Evolutionary conservation across 192 early-diverging fungal genomes (phyloP).

Genomic region (Backusella circina): DNA sequence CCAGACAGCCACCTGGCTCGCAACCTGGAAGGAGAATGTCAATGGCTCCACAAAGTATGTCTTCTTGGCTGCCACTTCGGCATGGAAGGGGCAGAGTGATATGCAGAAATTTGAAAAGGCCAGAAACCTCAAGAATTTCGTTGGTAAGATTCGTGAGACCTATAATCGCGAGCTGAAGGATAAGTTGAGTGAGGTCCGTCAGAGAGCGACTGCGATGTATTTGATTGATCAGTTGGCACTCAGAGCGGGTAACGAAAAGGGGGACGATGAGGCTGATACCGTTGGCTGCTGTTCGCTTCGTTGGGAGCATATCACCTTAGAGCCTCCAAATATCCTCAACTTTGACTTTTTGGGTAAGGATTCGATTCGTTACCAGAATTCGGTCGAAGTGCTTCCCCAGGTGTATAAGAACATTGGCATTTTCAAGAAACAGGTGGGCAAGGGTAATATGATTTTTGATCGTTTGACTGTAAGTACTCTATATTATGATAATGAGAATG

Average conservation of each 20-base stretch:
- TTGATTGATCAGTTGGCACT: conserved; percentile 93
- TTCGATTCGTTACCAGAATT: conserved; percentile 90
- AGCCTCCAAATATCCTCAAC: conserved; percentile 77
- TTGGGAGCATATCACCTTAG: conserved; percentile 85
- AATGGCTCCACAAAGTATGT: conserved; percentile 93
- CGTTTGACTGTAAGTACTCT: conserved; percentile 73
- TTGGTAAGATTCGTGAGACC: conserved; percentile 69
- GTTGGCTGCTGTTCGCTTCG: conserved; percentile 98
- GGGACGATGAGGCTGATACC: conserved; percentile 97
- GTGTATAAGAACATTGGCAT: conserved; percentile 92
- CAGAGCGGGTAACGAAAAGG: conserved; percentile 97
- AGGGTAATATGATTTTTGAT: conserved; percentile 87
- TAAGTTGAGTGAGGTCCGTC: conserved; percentile 77
- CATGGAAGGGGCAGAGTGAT: conserved; percentile 95
- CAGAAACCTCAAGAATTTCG: conserved; percentile 65
- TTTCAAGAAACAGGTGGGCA: conserved; percentile 81
- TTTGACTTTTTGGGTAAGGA: conserved; percentile 99
- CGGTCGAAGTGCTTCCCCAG: conserved; percentile 78
- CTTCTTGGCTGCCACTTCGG: conserved; percentile 87
- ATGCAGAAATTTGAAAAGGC: conserved; percentile 96
- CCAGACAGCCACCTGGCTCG: conserved; percentile 93
- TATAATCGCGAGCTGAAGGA: conserved; percentile 81
- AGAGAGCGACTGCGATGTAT: conserved; percentile 92
- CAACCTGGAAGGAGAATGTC: conserved; percentile 98
- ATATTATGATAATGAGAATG: no score